Evolutionary conservation across 2,329 filamentous ascomycete genomes (phyloP), one percentile per base, ranked within the genome.

Genomic region (Cordyceps farinosa): DNA sequence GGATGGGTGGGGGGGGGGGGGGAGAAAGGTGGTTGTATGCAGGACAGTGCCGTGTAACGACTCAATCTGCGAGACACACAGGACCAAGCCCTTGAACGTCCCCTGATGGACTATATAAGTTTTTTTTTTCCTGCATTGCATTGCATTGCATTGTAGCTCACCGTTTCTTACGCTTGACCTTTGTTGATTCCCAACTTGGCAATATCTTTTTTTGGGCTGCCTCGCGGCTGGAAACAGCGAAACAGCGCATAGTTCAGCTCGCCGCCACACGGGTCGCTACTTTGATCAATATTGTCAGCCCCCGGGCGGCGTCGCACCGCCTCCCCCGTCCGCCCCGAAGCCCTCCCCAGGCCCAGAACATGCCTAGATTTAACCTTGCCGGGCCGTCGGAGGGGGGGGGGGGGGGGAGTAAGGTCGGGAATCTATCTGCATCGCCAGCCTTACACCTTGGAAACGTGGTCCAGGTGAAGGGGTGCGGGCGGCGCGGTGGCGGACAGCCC

Each of bases 211-310:
- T 22, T 47, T 11, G 17, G 34, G 22, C 22, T 22, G 22, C 34
- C 13, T 13, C 10, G 34, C 7, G 17, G 17, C 29, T 13, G 29
- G 29, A 8, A 47, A 22, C 22, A 22, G 22, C 22, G 22, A 22
- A 22, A 22, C 22, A 22, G 7, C 38, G 44, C 32, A 50, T 30
- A 2, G 5, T 32, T 58, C 44, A 58, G 55, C 55, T 50, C 15
- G 22, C 32, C 29, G 44, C 55, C 55, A 50, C 55, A 50, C n/a
- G 11, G 22, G 6, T 36, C 34, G 30, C 5, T 22, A 17, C 27
- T 32, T 22, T 22, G 22, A 13, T 15, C 53, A 58, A 40, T 58
- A 40, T 50, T 58, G 22, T 48, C 55, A 58, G 55, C 55, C 55
- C 44, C 13, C 27, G 15, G 22, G 32, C 34, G 55, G 29, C 53